Evolutionary conservation across 371 early-diverging fungal genomes (phyloP), one percentile per base, ranked within the genome.

Genomic region (Globomyces sp.): DNA sequence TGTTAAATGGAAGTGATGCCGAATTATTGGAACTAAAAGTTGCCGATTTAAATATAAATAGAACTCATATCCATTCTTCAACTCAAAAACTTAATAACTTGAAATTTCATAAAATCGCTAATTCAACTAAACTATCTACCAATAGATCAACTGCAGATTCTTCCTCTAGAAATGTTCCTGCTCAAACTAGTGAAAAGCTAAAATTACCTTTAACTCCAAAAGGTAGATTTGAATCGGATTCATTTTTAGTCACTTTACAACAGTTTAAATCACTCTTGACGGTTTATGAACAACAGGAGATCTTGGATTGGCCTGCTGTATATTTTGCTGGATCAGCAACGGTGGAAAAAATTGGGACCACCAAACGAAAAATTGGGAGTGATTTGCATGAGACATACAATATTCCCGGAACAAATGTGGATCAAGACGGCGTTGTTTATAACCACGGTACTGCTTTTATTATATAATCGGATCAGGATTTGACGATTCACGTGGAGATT

Each of bases 401-500:
- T 58, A 62, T 69, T 48, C 45, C 62, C 13, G 68, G 70, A 24
- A 65, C 72, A 13, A 40, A 63, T 34, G 67, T 73, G 60, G 80
- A 75, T 49, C 71, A 67, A 55, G 73, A 74, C 60, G 66, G 55
- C 36, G 66, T 39, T 45, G 72, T 75, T 13, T 74, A 67, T 63
- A 79, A 91, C 66, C 78, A 81, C 72, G 91, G 85, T 78, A 24
- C 24, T 24, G 13, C n/a, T 46, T 46, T 6, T 39, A 11, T 42
- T 36, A 40, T 13, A 24, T 24, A 24, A 24, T 24, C 24, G 24
- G 3, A 42, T 49, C 66, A 84, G 89, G 93, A 10, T 96, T 85
- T 67, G 97, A 96, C 73, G 98, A 97, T 78, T 87, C 93, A 58
- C 88, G 93, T 2, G 98, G 98, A 2, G 98, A 97, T 69, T 95